Base-by-base conservation (phyloP, 495 filamentous ascomycete species). In the Xylaria bambusicola region DNA sequence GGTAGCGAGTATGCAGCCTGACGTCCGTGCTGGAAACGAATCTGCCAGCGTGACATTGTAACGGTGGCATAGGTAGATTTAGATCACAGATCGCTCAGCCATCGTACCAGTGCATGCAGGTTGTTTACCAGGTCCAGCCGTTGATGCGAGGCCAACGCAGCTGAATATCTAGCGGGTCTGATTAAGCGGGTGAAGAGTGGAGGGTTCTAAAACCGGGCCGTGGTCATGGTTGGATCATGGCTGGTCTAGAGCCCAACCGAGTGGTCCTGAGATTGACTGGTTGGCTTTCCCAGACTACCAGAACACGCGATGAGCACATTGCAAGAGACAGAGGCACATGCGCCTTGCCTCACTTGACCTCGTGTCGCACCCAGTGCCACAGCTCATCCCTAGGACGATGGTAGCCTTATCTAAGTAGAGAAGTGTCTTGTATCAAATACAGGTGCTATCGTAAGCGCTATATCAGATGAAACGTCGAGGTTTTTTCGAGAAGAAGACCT, bases 71-170 rank as follows among this genome's bases (percentile, higher is more conserved):
- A 54, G 26, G 21, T 49, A 54, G 42, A 42, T 49, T 56, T 55
- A 44, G 52, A 42, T 61, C 58, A 61, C 13, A 46, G 58, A 61
- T 61, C 51, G 56, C 42, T 51, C 49, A 55, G 33, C 51, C 51
- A 61, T 49, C 51, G 50, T 48, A 36, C 58, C 56, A 58, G 52
- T 57, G 47, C 56, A 62, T 54, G 61, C 63, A 62, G 59, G 62
- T 53, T 57, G 47, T 58, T 53, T 48, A 60, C 61, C 55, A 68
- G 59, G 61, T 59, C 70, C 63, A 71, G 59, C 66, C 61, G 62
- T 69, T 58, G 63, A 77, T 75, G 73, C 73, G 75, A 67, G 65
- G 72, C 72, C 73, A 77, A 59, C 75, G 62, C 70, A 68, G 42
- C 67, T 62, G 49, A 51, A 60, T 42, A 15, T 13, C 36, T 38